These are phyloP conservation scores for Talaromyces amestolkiae DNA, from an alignment of 2,329 filamentous ascomycete species.

Conservation along the genomic window DNA sequence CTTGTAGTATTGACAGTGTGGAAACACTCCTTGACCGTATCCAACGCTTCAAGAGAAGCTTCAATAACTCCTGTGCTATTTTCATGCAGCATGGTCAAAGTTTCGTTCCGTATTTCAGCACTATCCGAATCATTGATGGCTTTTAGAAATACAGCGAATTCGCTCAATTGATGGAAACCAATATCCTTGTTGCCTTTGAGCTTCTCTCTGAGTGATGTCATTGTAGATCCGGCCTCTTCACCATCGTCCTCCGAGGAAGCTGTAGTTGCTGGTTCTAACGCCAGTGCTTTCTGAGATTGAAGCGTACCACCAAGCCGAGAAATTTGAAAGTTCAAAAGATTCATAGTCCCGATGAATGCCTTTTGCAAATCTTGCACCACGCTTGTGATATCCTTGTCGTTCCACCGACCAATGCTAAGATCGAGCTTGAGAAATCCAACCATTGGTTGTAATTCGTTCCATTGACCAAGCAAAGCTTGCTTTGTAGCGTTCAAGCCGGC, in stretches of 20 bases:
- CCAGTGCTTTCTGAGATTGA: neutral
- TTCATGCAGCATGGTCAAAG: conserved; percentile 32
- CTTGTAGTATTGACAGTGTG: conserved; percentile 30
- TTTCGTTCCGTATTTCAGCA: conserved; percentile 32
- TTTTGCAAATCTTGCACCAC: neutral
- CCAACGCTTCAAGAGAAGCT: conserved; percentile 28
- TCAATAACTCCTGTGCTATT: conserved; percentile 30
- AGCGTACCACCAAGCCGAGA: neutral
- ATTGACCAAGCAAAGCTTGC: neutral
- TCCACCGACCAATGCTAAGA: conserved; percentile 48
- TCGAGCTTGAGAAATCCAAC: conserved; percentile 49
- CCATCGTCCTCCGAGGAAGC: neutral
- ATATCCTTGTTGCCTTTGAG: conserved; percentile 20
- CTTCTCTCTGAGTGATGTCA: neutral
- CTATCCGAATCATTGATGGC: conserved; percentile 42
- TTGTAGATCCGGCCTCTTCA: neutral
- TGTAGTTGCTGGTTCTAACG: neutral
- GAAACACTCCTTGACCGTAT: conserved; percentile 27
- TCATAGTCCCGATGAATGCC: conserved; percentile 1
- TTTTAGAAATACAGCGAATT: conserved; percentile 36
- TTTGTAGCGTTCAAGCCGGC: neutral
- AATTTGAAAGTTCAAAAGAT: neutral
- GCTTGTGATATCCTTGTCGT: conserved; percentile 13
- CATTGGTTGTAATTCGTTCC: conserved; percentile 2
- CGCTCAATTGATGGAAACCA: conserved; percentile 33